Conservation (phyloP, 768 basidiomycete species). For the Trichaptum fuscoviolaceum region DNA sequence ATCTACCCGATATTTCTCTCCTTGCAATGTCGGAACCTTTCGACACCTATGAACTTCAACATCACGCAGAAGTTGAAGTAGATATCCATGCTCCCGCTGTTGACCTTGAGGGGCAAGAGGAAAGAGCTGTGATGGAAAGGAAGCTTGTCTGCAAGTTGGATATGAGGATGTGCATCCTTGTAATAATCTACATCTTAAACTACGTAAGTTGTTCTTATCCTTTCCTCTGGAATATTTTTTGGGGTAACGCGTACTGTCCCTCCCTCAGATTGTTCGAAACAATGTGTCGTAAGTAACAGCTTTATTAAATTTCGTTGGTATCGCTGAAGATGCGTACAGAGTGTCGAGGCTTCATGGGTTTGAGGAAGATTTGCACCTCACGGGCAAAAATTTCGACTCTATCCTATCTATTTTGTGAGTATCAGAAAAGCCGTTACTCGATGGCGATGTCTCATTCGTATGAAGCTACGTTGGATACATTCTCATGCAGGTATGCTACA, state of each 20-base stretch:
- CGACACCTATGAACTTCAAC: too few species aligned
- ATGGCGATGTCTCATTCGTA: neutral
- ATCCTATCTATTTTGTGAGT: constrained; percentile 50
- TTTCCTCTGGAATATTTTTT: neutral
- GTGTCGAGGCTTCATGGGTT: constrained; percentile 71
- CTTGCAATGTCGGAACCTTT: too few species aligned
- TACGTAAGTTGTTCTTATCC: constrained; percentile 17
- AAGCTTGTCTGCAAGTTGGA: constrained; percentile 22
- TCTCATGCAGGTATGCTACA: constrained; percentile 48
- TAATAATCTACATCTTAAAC: constrained; percentile 31
- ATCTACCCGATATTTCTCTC: too few species aligned
- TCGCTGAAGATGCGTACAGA: constrained; percentile 26
- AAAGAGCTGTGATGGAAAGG: neutral
- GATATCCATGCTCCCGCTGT: neutral
- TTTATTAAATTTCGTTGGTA: neutral
- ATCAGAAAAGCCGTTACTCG: neutral
- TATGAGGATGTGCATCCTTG: constrained; percentile 29
- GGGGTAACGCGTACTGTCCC: neutral
- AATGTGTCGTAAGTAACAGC: constrained; percentile 49
- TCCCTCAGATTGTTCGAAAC: constrained; percentile 58
- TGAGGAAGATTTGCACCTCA: constrained; percentile 57
- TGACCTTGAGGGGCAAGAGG: neutral
- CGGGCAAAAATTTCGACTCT: constrained; percentile 59
- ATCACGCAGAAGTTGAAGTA: too few species aligned
- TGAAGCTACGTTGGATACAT: constrained; percentile 59